Percentiles rank a stretch among this genome's conserved stretches.
Evolutionary conservation across 2,329 filamentous ascomycete species (phyloP).

Genomic region (Volutella citrinella): DNA sequence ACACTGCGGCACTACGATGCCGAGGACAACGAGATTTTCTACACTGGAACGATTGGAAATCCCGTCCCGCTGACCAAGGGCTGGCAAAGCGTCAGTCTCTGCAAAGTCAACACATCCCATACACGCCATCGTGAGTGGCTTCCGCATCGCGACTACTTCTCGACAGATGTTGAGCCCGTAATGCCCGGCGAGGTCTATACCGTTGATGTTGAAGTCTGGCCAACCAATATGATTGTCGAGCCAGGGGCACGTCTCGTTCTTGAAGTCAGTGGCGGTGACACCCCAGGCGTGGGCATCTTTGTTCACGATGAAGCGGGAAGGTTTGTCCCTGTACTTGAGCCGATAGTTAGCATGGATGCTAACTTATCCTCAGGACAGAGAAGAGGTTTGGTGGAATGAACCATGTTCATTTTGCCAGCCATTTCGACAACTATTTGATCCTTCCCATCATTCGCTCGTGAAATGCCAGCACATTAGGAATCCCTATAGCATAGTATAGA

Average conservation of each 20-base stretch:
- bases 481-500: no score
- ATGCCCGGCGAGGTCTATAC: constrained; percentile 51
- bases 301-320: constrained; percentile 35
- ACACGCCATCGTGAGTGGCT: constrained; percentile 49
- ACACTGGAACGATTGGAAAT: constrained; percentile 63
- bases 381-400: constrained; percentile 43
- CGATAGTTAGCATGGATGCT: background rate
- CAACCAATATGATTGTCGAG: constrained; percentile 52
- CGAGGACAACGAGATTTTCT: constrained; percentile 53
- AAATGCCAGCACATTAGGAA: no score
- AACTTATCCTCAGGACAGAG: constrained; percentile 2
- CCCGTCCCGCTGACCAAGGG: constrained; percentile 60
- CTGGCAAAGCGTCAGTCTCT: constrained; percentile 56
- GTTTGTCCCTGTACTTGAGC: background rate
- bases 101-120: constrained; percentile 49
- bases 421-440: constrained; percentile 47
- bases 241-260: constrained; percentile 49
- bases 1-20: constrained; percentile 56
- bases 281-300: constrained; percentile 56
- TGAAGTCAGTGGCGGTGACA: constrained; percentile 53
- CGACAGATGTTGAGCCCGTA: constrained; percentile 51
- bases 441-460: constrained; percentile 48
- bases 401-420: constrained; percentile 48
- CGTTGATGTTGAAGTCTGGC: constrained; percentile 62
- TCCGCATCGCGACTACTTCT: constrained; percentile 54